phyloP scores from a whole-genome alignment of 2,329 filamentous ascomycete genomes.

The Didymellaceae sp. region DNA sequence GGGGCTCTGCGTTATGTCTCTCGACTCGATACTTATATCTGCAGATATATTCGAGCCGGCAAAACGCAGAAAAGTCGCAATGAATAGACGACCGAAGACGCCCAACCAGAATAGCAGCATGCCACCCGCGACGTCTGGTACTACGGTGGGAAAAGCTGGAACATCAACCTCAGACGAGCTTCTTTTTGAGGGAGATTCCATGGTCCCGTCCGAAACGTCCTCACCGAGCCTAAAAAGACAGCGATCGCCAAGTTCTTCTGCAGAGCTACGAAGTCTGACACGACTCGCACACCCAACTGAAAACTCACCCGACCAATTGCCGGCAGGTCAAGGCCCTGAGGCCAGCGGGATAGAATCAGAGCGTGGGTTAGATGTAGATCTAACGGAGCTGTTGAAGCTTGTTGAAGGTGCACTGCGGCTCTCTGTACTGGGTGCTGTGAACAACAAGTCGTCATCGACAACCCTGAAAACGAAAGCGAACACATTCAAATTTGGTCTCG shows the following conservation, averaged over 20 bases:
- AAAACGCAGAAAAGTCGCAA: conserved; percentile 7
- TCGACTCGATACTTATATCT: conserved; percentile 39
- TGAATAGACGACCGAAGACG: conserved; percentile 19
- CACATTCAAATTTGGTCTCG: conserved; percentile 43
- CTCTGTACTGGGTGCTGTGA: conserved; percentile 40
- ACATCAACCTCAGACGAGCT: not conserved
- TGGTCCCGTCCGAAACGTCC: not conserved
- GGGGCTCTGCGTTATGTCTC: conserved; percentile 26
- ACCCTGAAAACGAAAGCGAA: conserved; percentile 42
- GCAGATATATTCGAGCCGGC: conserved; percentile 29
- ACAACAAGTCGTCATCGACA: conserved; percentile 23
- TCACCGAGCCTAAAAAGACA: not conserved
- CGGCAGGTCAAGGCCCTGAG: not conserved
- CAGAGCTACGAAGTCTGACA: no score
- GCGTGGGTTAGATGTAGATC: not conserved
- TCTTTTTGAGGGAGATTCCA: not conserved
- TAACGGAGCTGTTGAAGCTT: conserved; percentile 23
- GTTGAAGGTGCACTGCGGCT: conserved; percentile 48
- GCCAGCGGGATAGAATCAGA: no score
- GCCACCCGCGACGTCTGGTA: not conserved
- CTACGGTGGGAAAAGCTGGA: not conserved
- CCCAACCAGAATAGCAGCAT: not conserved
- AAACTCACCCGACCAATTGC: no score
- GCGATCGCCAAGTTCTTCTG: not conserved
- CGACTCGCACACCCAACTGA: no score